Evolutionary conservation across 192 early-diverging fungal genomes (phyloP).

Genomic region (Gigaspora rosea): DNA sequence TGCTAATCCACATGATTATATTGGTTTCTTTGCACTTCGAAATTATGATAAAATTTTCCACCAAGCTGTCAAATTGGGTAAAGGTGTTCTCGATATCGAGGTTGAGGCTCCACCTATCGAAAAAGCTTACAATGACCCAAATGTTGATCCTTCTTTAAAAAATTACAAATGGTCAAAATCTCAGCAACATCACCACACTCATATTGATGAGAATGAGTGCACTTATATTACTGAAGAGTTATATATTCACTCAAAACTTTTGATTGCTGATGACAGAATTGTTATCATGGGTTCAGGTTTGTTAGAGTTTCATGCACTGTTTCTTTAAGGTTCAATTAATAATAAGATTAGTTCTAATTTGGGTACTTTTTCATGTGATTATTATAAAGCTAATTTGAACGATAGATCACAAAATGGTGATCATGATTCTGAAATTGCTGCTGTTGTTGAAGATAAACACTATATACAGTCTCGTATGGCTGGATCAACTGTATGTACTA

Average conservation of each 20-base stretch:
- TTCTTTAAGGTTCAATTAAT: not conserved
- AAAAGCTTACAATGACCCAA: not conserved
- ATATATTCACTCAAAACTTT: constrained; percentile 86
- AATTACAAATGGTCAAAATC: not conserved
- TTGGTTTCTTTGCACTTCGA: constrained; percentile 78
- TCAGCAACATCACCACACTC: not conserved
- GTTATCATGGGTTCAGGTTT: constrained; percentile 76
- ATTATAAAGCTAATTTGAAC: constrained; percentile 70
- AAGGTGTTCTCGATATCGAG: not conserved
- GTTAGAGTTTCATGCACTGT: not conserved
- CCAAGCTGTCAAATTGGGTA: constrained; percentile 17
- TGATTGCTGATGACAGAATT: constrained; percentile 84
- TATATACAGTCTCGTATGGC: constrained; percentile 70
- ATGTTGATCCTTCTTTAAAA: no score
- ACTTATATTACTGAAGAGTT: constrained; percentile 77
- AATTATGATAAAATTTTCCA: constrained; percentile 74
- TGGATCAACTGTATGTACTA: constrained; percentile 55
- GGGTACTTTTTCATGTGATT: not conserved
- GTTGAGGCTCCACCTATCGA: not conserved
- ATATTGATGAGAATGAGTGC: not conserved
- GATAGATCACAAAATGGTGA: constrained; percentile 85
- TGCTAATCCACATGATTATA: constrained; percentile 59
- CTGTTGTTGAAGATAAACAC: constrained; percentile 78
- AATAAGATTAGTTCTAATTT: not conserved
- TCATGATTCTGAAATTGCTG: constrained; percentile 88